These are phyloP conservation scores for Amphichorda felina DNA, from an alignment of 2,329 filamentous ascomycete genomes.

Conservation along the genomic window DNA sequence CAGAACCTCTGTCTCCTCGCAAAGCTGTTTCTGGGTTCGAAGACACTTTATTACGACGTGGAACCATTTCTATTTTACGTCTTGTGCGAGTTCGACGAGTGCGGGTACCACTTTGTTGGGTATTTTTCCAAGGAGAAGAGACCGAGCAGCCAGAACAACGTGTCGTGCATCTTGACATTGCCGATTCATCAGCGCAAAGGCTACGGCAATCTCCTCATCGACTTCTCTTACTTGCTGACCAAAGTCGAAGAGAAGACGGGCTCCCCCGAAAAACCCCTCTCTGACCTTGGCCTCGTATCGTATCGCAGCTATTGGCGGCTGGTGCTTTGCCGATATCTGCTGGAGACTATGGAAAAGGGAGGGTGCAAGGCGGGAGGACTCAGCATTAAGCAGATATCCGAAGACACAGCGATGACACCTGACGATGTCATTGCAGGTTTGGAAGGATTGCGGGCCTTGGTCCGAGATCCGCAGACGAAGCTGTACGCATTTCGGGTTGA, in stretches of 20 bases:
- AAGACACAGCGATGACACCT: conserved; percentile 86
- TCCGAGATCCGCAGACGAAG: conserved; percentile 79
- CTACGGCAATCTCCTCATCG: conserved; percentile 91
- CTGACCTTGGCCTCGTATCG: conserved; percentile 94
- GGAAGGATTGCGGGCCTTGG: conserved; percentile 78
- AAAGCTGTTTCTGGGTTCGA: conserved; percentile 96
- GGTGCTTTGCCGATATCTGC: conserved; percentile 73
- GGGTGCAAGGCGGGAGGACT: conserved; percentile 32
- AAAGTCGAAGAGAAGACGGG: conserved; percentile 88
- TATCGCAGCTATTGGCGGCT: conserved; percentile 97
- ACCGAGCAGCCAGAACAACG: conserved; percentile 88
- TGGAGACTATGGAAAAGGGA: conserved; percentile 29
- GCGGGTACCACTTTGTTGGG: conserved; percentile 93
- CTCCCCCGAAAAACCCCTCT: conserved; percentile 92
- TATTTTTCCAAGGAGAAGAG: conserved; percentile 99
- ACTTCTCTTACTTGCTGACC: conserved; percentile 95
- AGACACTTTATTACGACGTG: conserved; percentile 96
- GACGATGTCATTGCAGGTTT: conserved; percentile 93
- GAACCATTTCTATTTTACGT: conserved; percentile 97
- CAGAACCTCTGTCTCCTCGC: conserved; percentile 93
- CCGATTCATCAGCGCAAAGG: conserved; percentile 96
- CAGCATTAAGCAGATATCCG: conserved; percentile 60
- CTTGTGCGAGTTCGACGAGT: conserved; percentile 84
- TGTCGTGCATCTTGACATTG: conserved; percentile 90
- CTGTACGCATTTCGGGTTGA: conserved; percentile 86